Conservation (phyloP, 139 green algal genomes). For the Pleodorina starrii region DNA sequence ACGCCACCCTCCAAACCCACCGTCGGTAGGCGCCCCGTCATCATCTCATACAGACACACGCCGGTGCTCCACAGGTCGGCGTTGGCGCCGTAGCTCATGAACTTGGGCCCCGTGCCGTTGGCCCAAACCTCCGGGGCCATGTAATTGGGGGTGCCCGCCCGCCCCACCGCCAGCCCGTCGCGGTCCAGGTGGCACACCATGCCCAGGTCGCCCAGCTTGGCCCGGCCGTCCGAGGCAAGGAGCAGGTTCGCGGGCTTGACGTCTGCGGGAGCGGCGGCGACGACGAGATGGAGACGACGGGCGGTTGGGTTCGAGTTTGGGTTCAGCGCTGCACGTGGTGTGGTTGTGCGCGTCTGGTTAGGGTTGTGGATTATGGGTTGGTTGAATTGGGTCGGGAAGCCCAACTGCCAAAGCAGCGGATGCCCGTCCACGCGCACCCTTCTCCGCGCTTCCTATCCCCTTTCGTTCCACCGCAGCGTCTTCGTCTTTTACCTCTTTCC, state of each 20-base stretch:
- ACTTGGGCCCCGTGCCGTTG: background rate
- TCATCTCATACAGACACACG: conserved; percentile 64
- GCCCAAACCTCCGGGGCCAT: conserved; percentile 49
- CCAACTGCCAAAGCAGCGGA: too few species aligned
- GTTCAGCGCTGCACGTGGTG: too few species aligned
- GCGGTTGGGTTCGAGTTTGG: too few species aligned
- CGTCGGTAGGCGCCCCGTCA: conserved; percentile 45
- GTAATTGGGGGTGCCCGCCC: conserved; percentile 32
- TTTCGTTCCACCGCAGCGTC: too few species aligned
- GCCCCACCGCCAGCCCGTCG: background rate
- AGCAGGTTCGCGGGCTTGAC: conserved; percentile 46
- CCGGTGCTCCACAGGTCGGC: conserved; percentile 66
- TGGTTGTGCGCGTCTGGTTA: too few species aligned
- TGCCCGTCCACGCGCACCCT: too few species aligned
- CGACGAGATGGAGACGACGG: too few species aligned
- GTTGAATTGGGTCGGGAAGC: too few species aligned
- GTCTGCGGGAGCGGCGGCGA: conserved; percentile 4
- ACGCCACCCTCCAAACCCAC: too few species aligned
- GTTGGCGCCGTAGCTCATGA: conserved; percentile 14
- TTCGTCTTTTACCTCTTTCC: too few species aligned
- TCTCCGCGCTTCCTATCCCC: too few species aligned
- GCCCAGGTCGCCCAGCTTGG: conserved; percentile 50
- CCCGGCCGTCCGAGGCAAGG: background rate
- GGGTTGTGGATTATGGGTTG: too few species aligned
- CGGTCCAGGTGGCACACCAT: conserved; percentile 43